phyloP scores from a whole-genome alignment of 176 grass and related monocot species.

The Bothriochloa decipiens region DNA sequence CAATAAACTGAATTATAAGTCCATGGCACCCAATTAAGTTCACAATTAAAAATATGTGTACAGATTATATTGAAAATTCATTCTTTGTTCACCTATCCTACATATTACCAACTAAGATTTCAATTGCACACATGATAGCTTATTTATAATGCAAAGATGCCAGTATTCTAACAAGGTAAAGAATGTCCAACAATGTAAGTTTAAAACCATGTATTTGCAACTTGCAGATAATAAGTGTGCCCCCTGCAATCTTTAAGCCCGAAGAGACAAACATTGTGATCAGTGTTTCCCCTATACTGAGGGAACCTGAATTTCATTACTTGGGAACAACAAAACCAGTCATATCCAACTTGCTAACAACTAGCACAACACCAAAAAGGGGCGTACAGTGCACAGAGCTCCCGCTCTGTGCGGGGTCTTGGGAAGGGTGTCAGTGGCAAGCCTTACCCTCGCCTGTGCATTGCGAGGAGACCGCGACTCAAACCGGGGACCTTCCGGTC shows the following conservation, averaged over 20 bases:
- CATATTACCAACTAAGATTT: not conserved
- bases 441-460: no score
- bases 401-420: no score
- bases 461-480: no score
- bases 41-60: not conserved
- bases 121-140: not conserved
- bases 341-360: not conserved
- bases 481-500: no score
- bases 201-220: not conserved
- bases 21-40: not conserved
- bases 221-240: not conserved
- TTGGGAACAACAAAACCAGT: not conserved
- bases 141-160: not conserved
- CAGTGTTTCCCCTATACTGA: not conserved
- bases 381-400: no score
- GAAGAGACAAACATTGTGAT: not conserved
- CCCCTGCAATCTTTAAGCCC: not conserved
- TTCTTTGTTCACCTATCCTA: not conserved
- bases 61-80: constrained; percentile 10
- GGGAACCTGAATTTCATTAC: not conserved
- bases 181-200: not conserved
- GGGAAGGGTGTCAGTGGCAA: no score
- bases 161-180: constrained; percentile 6
- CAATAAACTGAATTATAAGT: constrained; percentile 5
- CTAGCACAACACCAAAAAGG: not conserved